Conservation (phyloP, 2,329 filamentous ascomycete species). For the Lasiodiplodia citricola region DNA sequence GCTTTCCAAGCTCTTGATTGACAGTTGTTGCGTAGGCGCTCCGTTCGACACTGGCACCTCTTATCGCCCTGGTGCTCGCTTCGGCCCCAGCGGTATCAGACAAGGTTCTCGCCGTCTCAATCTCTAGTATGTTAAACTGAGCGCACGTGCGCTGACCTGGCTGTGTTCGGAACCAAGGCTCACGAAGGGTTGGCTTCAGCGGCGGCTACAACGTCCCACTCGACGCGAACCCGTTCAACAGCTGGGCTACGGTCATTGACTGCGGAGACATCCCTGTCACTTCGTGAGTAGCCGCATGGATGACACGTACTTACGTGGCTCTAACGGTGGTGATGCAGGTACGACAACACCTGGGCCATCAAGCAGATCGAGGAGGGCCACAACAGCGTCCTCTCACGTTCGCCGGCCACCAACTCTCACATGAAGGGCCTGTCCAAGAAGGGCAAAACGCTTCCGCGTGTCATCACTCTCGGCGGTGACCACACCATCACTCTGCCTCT, state of each 20-base stretch:
- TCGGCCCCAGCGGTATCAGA: constrained; percentile 82
- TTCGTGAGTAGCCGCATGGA: constrained; percentile 61
- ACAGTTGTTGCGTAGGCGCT: constrained; percentile 60
- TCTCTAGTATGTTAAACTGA: constrained; percentile 70
- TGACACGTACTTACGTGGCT: not conserved
- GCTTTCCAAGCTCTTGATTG: not conserved
- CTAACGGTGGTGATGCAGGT: constrained; percentile 53
- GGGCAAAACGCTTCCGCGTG: constrained; percentile 76
- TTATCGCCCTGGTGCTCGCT: constrained; percentile 82
- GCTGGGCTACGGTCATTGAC: constrained; percentile 79
- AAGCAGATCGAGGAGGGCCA: constrained; percentile 87
- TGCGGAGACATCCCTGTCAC: constrained; percentile 87
- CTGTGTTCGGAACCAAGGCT: constrained; percentile 45
- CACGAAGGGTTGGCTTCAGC: constrained; percentile 62
- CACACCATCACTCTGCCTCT: constrained; percentile 67
- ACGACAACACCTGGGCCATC: constrained; percentile 82
- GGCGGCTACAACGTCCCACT: constrained; percentile 88
- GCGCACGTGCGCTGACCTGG: constrained; percentile 10
- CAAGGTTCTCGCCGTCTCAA: constrained; percentile 86
- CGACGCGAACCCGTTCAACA: constrained; percentile 78
- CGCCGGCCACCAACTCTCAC: constrained; percentile 71
- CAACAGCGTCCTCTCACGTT: constrained; percentile 72
- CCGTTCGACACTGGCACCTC: constrained; percentile 88
- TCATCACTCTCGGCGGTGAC: constrained; percentile 73
- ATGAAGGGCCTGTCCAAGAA: constrained; percentile 71